A percentile compares a stretch with the other conserved stretches of the same genome.
Conservation (phyloP, 164 flowering plant species). For the Piper betle region DNA sequence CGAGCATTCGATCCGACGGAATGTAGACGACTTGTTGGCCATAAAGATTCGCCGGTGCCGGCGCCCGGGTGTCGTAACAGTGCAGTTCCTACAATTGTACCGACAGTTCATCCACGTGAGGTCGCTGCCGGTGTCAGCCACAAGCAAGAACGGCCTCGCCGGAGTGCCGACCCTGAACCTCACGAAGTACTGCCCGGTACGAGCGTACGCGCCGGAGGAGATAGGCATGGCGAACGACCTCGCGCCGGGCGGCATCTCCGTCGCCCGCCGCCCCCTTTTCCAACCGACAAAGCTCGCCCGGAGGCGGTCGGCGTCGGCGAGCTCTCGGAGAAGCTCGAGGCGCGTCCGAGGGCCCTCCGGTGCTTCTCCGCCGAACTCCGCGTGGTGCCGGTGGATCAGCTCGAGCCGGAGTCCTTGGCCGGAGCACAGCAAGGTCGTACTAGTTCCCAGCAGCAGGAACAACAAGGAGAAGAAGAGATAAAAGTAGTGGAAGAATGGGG, state of each 20-base stretch:
- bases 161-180: constrained; percentile 53
- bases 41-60: constrained; percentile 13
- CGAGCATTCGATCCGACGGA: constrained; percentile 32
- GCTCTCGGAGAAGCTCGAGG: constrained; percentile 2
- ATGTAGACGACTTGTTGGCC: constrained; percentile 29
- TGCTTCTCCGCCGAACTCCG: background rate
- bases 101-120: constrained; percentile 68
- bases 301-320: background rate
- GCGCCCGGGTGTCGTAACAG: background rate
- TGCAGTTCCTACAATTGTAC: constrained; percentile 12
- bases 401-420: constrained; percentile 5
- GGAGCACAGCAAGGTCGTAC: background rate
- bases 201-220: constrained; percentile 34
- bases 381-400: constrained; percentile 9
- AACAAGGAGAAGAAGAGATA: constrained; percentile 3
- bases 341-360: background rate
- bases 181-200: constrained; percentile 45
- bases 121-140: constrained; percentile 72
- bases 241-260: background rate
- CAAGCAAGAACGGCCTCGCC: constrained; percentile 29
- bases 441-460: constrained; percentile 4
- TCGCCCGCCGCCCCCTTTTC: constrained; percentile 1
- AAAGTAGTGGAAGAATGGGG: background rate
- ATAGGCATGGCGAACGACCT: constrained; percentile 16
- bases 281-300: constrained; percentile 1